Evolutionary conservation across 2,329 filamentous ascomycete genomes (phyloP), one percentile per base, ranked within the genome.

Genomic region (Aschersonia sp.): DNA sequence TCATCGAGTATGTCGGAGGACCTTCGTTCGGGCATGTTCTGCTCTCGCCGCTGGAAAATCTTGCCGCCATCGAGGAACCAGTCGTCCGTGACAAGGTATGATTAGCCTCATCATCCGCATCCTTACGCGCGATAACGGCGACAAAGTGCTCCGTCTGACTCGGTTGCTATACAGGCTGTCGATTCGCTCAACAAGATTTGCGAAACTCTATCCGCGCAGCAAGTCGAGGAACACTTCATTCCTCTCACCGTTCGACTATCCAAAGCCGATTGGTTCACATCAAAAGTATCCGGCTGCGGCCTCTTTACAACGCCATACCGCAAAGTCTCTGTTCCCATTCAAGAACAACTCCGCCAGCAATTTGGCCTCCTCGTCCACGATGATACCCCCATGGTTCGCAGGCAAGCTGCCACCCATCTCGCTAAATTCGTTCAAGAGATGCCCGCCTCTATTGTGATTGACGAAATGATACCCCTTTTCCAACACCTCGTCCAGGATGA

Each of bases 101-200:
- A 7, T 12, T 42, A 9, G 9, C 10, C 10, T 42, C 11, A n/a
- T 12, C 14, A 14, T 42, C 40, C 10, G 8, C 33, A 12, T 8
- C 33, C 8, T 12, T 37, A 12, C 8, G 33, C 33, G 33, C 33
- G 12, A 37, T 22, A 37, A 12, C 33, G 33, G 33, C 33, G 2
- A 37, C 33, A 9, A 12, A 37, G 12, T 37, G 33, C 33, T 12
- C 8, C 12, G 33, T 8, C 33, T 37, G 33, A 37, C 33, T 37
- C 47, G 47, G 49, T 50, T 10, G 32, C 47, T 43, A 9, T 47
- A 37, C 59, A 96, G 90, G 92, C 92, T 55, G 92, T 98, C 63
- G 94, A 98, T 67, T 98, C 92, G 44, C 79, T 98, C 57, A 98
- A 98, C 79, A 98, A 96, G 73, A 97, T 98, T 66, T 97, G 92